Conservation (phyloP, 1,139 yeast species). For the Arxiozyma telluris region DNA sequence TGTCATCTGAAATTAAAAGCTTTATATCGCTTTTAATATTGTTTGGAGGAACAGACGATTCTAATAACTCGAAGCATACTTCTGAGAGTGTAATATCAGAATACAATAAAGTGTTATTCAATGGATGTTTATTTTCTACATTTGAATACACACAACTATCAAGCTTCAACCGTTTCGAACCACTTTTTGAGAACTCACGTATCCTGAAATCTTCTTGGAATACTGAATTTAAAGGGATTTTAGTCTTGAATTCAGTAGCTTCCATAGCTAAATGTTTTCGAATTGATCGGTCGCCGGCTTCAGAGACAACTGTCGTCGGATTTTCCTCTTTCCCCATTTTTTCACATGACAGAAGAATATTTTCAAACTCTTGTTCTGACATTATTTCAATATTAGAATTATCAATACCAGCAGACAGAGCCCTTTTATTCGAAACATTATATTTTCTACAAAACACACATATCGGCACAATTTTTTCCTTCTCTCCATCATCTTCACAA, state of each 20-base stretch:
- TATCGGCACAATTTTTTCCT: conserved; percentile 11
- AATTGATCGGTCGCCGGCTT: background rate
- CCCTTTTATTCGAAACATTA: conserved; percentile 10
- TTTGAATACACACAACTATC: background rate
- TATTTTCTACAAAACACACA: conserved; percentile 14
- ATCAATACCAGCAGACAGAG: conserved; percentile 8
- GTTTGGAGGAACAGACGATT: background rate
- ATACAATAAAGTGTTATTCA: background rate
- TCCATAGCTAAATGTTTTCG: background rate
- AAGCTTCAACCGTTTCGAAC: background rate
- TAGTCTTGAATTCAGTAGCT: background rate
- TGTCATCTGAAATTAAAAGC: background rate
- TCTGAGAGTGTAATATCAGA: background rate
- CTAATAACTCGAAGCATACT: background rate
- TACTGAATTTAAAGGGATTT: background rate
- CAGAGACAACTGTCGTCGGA: background rate
- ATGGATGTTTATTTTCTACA: background rate
- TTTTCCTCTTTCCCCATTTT: background rate
- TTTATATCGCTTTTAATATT: background rate
- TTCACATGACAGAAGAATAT: background rate
- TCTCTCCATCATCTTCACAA: background rate
- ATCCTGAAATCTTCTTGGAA: background rate
- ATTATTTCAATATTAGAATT: conserved; percentile 8
- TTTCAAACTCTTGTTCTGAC: conserved; percentile 6
- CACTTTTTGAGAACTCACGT: background rate